Evolutionary conservation across 2,329 filamentous ascomycete genomes (phyloP).

Genomic region (Exophiala sp.): DNA sequence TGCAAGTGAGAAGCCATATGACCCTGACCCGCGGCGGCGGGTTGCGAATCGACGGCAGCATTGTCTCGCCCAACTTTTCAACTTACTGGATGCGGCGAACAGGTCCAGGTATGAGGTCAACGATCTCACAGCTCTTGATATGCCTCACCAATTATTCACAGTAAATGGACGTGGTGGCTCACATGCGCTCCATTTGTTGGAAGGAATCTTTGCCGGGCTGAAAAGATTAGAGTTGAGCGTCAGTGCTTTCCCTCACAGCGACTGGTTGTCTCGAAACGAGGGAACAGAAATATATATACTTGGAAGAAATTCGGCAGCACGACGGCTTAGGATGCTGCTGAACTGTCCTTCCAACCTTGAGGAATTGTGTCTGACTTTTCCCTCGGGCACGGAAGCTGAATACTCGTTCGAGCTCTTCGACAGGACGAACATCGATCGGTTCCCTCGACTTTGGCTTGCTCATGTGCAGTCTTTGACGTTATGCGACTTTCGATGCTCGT

Average conservation of each 20-base stretch:
- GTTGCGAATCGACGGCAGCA: constrained; percentile 18
- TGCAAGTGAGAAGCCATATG: constrained; percentile 11
- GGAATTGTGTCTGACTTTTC: constrained; percentile 16
- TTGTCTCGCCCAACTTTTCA: constrained; percentile 18
- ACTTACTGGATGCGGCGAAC: constrained; percentile 16
- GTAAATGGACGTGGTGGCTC: neutral
- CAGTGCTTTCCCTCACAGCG: constrained; percentile 19
- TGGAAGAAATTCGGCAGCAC: constrained; percentile 12
- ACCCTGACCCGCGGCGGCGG: constrained; percentile 16
- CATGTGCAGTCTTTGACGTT: constrained; percentile 16
- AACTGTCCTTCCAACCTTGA: constrained; percentile 13
- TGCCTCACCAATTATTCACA: constrained; percentile 17
- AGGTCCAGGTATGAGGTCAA: constrained; percentile 2
- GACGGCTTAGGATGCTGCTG: constrained; percentile 11
- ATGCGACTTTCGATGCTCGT: constrained; percentile 15
- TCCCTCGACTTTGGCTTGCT: constrained; percentile 16
- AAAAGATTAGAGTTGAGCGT: constrained; percentile 13
- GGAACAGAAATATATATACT: constrained; percentile 5
- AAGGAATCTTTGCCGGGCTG: constrained; percentile 9
- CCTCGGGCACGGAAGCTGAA: constrained; percentile 12
- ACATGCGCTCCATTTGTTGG: constrained; percentile 3
- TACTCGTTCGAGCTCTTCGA: constrained; percentile 22
- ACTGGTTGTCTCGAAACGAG: constrained; percentile 18
- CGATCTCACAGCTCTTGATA: constrained; percentile 13
- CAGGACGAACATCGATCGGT: constrained; percentile 17